Conservation (phyloP, 2,329 filamentous ascomycete genomes). For the Aspergillaceae sp. region DNA sequence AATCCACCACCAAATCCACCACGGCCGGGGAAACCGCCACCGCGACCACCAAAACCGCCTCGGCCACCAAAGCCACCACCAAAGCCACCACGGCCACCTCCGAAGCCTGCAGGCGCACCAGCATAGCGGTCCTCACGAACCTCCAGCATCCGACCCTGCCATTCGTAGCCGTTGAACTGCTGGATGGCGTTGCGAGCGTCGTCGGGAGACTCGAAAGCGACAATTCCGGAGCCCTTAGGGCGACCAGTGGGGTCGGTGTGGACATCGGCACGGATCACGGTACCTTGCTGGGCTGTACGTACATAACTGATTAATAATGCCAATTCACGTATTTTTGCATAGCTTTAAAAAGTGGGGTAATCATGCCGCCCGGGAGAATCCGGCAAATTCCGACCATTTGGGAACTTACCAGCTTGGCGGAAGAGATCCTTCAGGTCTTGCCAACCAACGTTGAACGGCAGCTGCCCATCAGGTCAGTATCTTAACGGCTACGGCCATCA, state of each 20-base stretch:
- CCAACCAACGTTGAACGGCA: slow-evolving; percentile 96
- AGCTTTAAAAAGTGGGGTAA: slow-evolving; percentile 6
- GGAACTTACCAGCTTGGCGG: slow-evolving; percentile 81
- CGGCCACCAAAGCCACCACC: slow-evolving; percentile 38
- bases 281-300: slow-evolving; percentile 48
- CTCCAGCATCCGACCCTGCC: slow-evolving; percentile 88
- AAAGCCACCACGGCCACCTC: slow-evolving; percentile 37
- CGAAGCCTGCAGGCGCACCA: slow-evolving; percentile 43
- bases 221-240: slow-evolving; percentile 93
- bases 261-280: slow-evolving; percentile 89
- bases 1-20: slow-evolving; percentile 41
- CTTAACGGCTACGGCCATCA: slow-evolving; percentile 25
- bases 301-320: not conserved
- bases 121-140: slow-evolving; percentile 96
- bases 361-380: slow-evolving; percentile 2
- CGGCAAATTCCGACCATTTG: slow-evolving; percentile 10
- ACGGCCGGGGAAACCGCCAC: slow-evolving; percentile 29
- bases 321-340: not conserved
- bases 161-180: slow-evolving; percentile 97
- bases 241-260: slow-evolving; percentile 85
- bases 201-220: slow-evolving; percentile 89
- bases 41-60: slow-evolving; percentile 50
- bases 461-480: slow-evolving; percentile 45
- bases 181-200: slow-evolving; percentile 93
- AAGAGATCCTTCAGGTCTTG: slow-evolving; percentile 98